phyloP scores from a whole-genome alignment of 495 filamentous ascomycete genomes.

The Clavariopsis aquatica region DNA sequence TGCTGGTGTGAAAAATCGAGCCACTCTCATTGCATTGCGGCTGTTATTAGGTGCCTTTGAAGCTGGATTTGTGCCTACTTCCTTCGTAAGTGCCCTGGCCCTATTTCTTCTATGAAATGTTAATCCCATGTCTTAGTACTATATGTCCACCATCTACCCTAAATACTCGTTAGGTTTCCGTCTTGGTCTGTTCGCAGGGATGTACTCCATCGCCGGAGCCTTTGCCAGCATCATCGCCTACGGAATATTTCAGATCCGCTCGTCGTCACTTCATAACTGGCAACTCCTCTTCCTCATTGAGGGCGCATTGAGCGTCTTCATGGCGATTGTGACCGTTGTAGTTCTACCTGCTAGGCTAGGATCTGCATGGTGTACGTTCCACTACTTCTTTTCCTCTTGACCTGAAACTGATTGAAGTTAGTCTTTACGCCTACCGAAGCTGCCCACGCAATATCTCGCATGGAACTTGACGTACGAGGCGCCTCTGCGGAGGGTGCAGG shows the following conservation, averaged over 20 bases:
- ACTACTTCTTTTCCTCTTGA: neutral
- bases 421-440: constrained; percentile 13
- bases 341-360: constrained; percentile 7
- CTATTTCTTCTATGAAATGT: neutral
- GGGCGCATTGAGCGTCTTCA: constrained; percentile 11
- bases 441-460: constrained; percentile 18
- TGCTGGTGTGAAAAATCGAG: constrained; percentile 15
- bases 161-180: constrained; percentile 24
- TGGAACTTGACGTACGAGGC: constrained; percentile 13
- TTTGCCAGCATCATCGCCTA: constrained; percentile 31
- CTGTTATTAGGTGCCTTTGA: constrained; percentile 25
- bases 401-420: constrained; percentile 2
- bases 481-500: constrained; percentile 7
- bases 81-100: constrained; percentile 1
- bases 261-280: constrained; percentile 18
- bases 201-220: constrained; percentile 30
- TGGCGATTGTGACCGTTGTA: constrained; percentile 14
- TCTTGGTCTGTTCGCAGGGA: constrained; percentile 18
- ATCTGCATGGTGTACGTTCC: constrained; percentile 19
- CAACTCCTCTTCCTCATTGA: constrained; percentile 25
- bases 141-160: constrained; percentile 26
- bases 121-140: constrained; percentile 7
- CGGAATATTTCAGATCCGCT: constrained; percentile 25
- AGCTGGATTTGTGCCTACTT: constrained; percentile 26
- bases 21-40: constrained; percentile 22